Evolutionary conservation across 2,329 filamentous ascomycete genomes (phyloP).

Genomic region (Alternaria sp.): DNA sequence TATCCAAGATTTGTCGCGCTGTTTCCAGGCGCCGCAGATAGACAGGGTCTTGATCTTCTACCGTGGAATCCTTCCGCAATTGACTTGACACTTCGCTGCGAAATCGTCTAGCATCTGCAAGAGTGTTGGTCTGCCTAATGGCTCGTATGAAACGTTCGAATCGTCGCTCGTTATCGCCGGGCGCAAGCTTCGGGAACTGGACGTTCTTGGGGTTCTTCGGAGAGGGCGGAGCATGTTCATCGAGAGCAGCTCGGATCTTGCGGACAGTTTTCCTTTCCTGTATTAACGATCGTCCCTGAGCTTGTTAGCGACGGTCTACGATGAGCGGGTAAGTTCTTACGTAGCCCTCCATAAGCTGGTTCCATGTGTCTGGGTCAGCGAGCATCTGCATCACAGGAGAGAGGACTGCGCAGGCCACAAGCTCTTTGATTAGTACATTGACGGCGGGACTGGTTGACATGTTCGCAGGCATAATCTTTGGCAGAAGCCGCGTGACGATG

Average conservation of each 20-base stretch:
- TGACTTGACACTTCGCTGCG: constrained; percentile 92
- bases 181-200: constrained; percentile 78
- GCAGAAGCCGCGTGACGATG: constrained; percentile 74
- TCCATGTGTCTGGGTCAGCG: constrained; percentile 95
- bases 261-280: constrained; percentile 96
- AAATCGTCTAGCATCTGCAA: constrained; percentile 91
- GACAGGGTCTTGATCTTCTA: constrained; percentile 80
- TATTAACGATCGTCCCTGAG: constrained; percentile 76
- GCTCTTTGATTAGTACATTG: constrained; percentile 80
- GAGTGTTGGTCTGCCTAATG: constrained; percentile 85
- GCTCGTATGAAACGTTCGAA: constrained; percentile 94
- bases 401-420: constrained; percentile 91
- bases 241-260: constrained; percentile 87
- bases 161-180: constrained; percentile 85
- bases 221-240: constrained; percentile 88
- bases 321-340: constrained; percentile 43
- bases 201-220: constrained; percentile 69
- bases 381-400: constrained; percentile 80
- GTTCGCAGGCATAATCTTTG: constrained; percentile 73
- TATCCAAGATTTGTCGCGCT: constrained; percentile 86
- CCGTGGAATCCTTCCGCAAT: constrained; percentile 79
- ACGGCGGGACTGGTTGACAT: constrained; percentile 83
- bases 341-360: constrained; percentile 91
- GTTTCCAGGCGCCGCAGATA: constrained; percentile 91
- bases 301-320: constrained; percentile 18